phyloP scores from a whole-genome alignment of 164 flowering plant species.

The Liriodendron chinense region DNA sequence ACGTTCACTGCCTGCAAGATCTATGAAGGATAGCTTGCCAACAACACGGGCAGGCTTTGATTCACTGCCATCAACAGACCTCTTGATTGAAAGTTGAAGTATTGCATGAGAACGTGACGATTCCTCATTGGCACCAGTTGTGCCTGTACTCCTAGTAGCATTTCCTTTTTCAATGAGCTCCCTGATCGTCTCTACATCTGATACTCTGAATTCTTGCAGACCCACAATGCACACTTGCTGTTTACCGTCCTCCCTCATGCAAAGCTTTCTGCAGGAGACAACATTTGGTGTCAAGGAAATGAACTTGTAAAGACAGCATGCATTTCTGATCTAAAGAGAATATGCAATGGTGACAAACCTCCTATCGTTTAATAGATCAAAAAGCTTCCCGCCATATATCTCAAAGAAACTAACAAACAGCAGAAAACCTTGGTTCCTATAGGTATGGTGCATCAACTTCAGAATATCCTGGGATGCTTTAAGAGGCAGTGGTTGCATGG shows the following conservation, averaged over 20 bases:
- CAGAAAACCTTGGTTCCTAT: slow-evolving; percentile 82
- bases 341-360: slow-evolving; percentile 44
- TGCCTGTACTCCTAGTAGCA: slow-evolving; percentile 88
- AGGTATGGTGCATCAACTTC: slow-evolving; percentile 62
- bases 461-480: slow-evolving; percentile 84
- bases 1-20: slow-evolving; percentile 99
- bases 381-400: slow-evolving; percentile 94
- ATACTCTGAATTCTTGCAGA: slow-evolving; percentile 74
- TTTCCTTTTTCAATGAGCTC: slow-evolving; percentile 88
- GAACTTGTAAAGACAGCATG: slow-evolving; percentile 1
- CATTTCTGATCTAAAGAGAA: neutral
- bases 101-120: slow-evolving; percentile 98
- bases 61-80: slow-evolving; percentile 65
- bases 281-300: slow-evolving; percentile 5
- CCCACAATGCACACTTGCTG: slow-evolving; percentile 97
- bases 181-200: slow-evolving; percentile 65
- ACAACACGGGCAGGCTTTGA: slow-evolving; percentile 76
- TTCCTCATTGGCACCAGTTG: slow-evolving; percentile 98
- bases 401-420: slow-evolving; percentile 89
- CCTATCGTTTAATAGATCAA: slow-evolving; percentile 84
- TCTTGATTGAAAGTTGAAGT: slow-evolving; percentile 86
- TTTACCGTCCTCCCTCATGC: slow-evolving; percentile 98
- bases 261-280: slow-evolving; percentile 56
- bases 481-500: slow-evolving; percentile 92
- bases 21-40: slow-evolving; percentile 93